Conservation (phyloP, 495 filamentous ascomycete genomes). For the Letharia columbiana region DNA sequence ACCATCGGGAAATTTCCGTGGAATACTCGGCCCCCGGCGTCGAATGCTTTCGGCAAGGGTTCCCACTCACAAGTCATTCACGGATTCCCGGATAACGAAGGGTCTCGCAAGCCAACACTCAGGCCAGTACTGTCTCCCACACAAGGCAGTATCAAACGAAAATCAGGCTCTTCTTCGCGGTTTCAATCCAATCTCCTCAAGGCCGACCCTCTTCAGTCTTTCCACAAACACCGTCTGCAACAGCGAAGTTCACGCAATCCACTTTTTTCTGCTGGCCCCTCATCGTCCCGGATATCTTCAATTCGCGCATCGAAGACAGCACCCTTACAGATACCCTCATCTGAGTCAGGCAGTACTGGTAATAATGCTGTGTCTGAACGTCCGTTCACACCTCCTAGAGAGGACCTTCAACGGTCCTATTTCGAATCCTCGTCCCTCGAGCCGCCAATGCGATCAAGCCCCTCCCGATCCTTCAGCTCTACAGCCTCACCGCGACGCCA, state of each 20-base stretch:
- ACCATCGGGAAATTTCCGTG: conserved; percentile 1
- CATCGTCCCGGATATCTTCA: conserved; percentile 17
- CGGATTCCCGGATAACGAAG: conserved; percentile 12
- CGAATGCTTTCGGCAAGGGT: conserved; percentile 30
- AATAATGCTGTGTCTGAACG: neutral
- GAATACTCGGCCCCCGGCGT: conserved; percentile 25
- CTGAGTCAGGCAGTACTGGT: neutral
- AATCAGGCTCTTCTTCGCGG: conserved; percentile 1
- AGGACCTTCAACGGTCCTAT: conserved; percentile 8
- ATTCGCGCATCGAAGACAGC: neutral
- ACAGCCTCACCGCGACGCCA: conserved; percentile 1
- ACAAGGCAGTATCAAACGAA: conserved; percentile 5
- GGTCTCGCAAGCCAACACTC: conserved; percentile 1
- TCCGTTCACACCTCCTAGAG: neutral
- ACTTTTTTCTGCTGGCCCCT: conserved; percentile 16
- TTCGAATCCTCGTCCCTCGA: conserved; percentile 16
- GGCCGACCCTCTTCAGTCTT: conserved; percentile 15
- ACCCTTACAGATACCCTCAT: neutral
- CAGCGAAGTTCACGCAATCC: conserved; percentile 15
- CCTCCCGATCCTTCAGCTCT: neutral
- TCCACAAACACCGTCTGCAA: conserved; percentile 18
- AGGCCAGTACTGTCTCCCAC: conserved; percentile 11
- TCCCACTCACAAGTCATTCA: conserved; percentile 22
- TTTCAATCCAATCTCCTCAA: conserved; percentile 1
- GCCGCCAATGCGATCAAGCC: conserved; percentile 6